Evolutionary conservation across 2,329 filamentous ascomycete species (phyloP).

Genomic region (Knufia fluminis): DNA sequence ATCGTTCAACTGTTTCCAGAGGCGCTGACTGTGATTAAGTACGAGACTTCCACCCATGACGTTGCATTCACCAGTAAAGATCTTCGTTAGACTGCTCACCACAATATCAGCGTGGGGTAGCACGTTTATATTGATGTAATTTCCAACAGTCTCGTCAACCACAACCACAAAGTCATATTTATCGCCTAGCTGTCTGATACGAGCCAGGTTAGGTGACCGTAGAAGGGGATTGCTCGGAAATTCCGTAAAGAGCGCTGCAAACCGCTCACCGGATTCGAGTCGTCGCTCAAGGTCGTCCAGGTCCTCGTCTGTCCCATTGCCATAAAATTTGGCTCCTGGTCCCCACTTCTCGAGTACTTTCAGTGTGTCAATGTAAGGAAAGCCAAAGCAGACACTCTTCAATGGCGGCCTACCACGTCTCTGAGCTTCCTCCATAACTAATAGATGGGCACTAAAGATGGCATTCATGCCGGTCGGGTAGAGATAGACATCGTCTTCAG

Average conservation of each 20-base stretch:
- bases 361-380: slow-evolving; percentile 92
- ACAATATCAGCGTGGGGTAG: slow-evolving; percentile 82
- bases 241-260: slow-evolving; percentile 81
- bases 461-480: slow-evolving; percentile 90
- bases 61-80: slow-evolving; percentile 95
- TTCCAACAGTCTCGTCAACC: slow-evolving; percentile 92
- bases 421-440: slow-evolving; percentile 56
- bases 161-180: slow-evolving; percentile 81
- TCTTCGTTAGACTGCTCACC: slow-evolving; percentile 89
- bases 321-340: slow-evolving; percentile 80
- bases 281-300: slow-evolving; percentile 72
- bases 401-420: slow-evolving; percentile 29
- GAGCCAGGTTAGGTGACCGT: slow-evolving; percentile 68
- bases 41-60: slow-evolving; percentile 83
- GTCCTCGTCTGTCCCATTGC: slow-evolving; percentile 65
- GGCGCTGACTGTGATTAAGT: slow-evolving; percentile 53
- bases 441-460: slow-evolving; percentile 80
- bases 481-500: slow-evolving; percentile 77
- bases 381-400: slow-evolving; percentile 88
- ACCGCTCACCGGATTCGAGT: slow-evolving; percentile 62
- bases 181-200: slow-evolving; percentile 73
- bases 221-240: slow-evolving; percentile 90
- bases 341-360: slow-evolving; percentile 95
- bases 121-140: slow-evolving; percentile 91
- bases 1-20: slow-evolving; percentile 61